Conservation (phyloP, 1,284 basidiomycete genomes). For the Fomitopsis palustris region DNA sequence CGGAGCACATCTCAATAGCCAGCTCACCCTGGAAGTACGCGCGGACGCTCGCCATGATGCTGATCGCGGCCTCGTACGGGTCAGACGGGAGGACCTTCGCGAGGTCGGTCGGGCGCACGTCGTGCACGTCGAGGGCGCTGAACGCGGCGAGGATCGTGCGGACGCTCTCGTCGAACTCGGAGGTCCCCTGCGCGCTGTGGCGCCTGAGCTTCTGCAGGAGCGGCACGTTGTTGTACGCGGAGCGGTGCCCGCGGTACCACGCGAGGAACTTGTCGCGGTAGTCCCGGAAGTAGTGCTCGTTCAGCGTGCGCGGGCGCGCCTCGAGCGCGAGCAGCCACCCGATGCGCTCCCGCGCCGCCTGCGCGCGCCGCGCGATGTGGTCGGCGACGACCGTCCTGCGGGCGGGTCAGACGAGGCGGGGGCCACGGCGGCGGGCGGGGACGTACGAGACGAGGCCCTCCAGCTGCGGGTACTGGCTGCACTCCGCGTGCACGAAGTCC, state of each 20-base stretch:
- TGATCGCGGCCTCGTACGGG: conserved; percentile 49
- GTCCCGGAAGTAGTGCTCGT: conserved; percentile 28
- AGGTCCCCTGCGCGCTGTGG: conserved; percentile 23
- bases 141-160: conserved; percentile 39
- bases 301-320: conserved; percentile 29
- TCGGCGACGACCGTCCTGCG: conserved; percentile 43
- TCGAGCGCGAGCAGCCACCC: conserved; percentile 29
- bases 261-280: conserved; percentile 29
- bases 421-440: neutral
- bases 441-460: conserved; percentile 53
- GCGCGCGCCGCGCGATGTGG: conserved; percentile 41
- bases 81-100: conserved; percentile 52
- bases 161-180: conserved; percentile 37
- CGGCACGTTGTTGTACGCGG: conserved; percentile 9
- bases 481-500: conserved; percentile 42
- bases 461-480: conserved; percentile 49
- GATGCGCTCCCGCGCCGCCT: conserved; percentile 38
- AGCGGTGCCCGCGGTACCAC: conserved; percentile 22
- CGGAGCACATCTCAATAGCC: neutral
- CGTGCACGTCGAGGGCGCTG: conserved; percentile 40
- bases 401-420: neutral
- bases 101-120: conserved; percentile 40
- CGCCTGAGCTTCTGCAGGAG: conserved; percentile 1
- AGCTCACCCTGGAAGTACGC: conserved; percentile 68
- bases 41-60: conserved; percentile 67